These are phyloP conservation scores for Pleurotus tuoliensis DNA, from an alignment of 768 basidiomycete species.

Conservation along the genomic window DNA sequence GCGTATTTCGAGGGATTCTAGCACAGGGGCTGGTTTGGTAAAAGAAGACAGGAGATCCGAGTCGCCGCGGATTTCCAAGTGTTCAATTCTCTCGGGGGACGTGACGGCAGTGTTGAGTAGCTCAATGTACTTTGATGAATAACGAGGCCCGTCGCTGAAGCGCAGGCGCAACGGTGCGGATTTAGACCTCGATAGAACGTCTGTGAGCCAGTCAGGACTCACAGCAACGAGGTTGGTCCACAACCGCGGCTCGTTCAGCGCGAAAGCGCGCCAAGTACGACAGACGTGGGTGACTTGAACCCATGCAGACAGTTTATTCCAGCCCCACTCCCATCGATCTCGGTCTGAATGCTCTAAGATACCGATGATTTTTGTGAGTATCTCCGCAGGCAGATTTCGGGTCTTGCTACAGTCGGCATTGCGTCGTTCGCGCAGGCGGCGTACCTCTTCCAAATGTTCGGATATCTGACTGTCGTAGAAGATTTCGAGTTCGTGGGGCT, in stretches of 20 bases:
- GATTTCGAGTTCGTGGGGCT: too few species aligned
- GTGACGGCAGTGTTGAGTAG: not conserved
- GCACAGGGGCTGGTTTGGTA: not conserved
- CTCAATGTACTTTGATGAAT: not conserved
- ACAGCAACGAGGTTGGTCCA: not conserved
- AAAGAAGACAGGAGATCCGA: not conserved
- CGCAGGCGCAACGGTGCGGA: not conserved
- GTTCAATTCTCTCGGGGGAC: not conserved
- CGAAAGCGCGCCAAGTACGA: not conserved
- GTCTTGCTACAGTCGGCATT: not conserved
- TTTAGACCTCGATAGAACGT: not conserved
- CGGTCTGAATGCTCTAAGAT: not conserved
- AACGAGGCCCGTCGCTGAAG: not conserved
- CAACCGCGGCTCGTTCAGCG: not conserved
- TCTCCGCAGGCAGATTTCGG: not conserved
- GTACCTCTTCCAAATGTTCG: too few species aligned
- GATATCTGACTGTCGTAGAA: too few species aligned
- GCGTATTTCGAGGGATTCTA: not conserved
- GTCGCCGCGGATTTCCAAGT: not conserved
- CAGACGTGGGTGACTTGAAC: not conserved
- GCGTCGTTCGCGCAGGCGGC: not conserved
- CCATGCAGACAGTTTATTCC: not conserved
- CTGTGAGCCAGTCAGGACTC: not conserved
- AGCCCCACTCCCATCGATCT: not conserved
- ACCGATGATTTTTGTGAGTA: not conserved